Percentiles rank a stretch among this genome's conserved stretches.
These are phyloP conservation scores for Biscutella auriculata DNA, from an alignment of 441 rosid species.

Conservation along the genomic window DNA sequence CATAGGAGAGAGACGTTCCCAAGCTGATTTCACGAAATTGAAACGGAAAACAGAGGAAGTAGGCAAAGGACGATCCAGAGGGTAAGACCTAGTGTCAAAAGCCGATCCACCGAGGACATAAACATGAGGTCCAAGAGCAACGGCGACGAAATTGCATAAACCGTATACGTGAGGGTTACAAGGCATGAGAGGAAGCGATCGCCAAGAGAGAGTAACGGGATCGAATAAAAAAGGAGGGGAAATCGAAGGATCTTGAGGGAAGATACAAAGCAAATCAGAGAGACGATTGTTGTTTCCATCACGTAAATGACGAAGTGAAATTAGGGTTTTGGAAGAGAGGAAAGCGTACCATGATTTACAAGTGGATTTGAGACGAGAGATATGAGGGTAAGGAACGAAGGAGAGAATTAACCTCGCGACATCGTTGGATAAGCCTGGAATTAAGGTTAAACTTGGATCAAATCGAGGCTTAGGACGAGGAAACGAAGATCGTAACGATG, in stretches of 20 bases:
- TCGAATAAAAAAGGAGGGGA: slow-evolving; percentile 72
- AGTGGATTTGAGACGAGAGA: slow-evolving; percentile 56
- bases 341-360: slow-evolving; percentile 63
- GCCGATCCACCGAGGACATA: slow-evolving; percentile 82
- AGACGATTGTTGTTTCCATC: neutral
- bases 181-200: slow-evolving; percentile 62
- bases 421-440: slow-evolving; percentile 76
- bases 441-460: slow-evolving; percentile 30
- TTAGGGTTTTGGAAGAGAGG: slow-evolving; percentile 58
- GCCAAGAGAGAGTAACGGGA: slow-evolving; percentile 53
- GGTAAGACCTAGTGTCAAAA: slow-evolving; percentile 73
- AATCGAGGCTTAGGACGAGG: slow-evolving; percentile 17
- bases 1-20: slow-evolving; percentile 76
- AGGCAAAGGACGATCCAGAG: slow-evolving; percentile 67
- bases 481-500: slow-evolving; percentile 21
- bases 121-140: slow-evolving; percentile 45
- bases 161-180: slow-evolving; percentile 73
- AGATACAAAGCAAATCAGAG: slow-evolving; percentile 62
- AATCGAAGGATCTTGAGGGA: slow-evolving; percentile 78
- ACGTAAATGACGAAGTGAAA: slow-evolving; percentile 39
- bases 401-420: slow-evolving; percentile 48
- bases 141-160: slow-evolving; percentile 69
- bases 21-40: slow-evolving; percentile 33
- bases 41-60: slow-evolving; percentile 56
- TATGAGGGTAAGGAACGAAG: slow-evolving; percentile 61